Percentiles rank a stretch among this genome's conserved stretches.
phyloP scores from a whole-genome alignment of 345 rosid genomes.

The Salix purpurea region DNA sequence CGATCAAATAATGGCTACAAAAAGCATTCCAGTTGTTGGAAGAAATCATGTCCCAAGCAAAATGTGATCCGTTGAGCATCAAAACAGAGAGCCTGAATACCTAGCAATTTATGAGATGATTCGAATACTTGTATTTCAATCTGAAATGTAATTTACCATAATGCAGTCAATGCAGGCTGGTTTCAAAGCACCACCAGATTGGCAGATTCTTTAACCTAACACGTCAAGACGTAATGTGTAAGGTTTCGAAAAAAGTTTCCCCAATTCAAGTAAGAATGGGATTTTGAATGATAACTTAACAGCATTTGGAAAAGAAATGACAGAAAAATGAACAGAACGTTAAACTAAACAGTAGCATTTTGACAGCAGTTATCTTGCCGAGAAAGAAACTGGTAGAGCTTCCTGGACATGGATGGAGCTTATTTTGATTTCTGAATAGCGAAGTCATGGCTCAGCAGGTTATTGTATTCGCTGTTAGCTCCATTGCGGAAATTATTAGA shows the following conservation, averaged over 20 bases:
- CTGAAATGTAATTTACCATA: background rate
- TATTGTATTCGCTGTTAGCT: background rate
- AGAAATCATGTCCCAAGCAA: background rate
- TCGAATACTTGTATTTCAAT: background rate
- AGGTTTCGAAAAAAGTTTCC: background rate
- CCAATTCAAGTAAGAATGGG: background rate
- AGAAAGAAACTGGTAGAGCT: background rate
- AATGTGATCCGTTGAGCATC: background rate
- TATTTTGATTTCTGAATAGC: background rate
- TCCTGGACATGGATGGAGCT: conserved; percentile 1
- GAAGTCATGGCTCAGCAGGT: background rate
- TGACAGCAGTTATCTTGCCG: background rate
- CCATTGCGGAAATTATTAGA: background rate
- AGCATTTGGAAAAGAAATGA: background rate
- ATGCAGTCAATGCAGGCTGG: background rate
- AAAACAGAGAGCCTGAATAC: background rate
- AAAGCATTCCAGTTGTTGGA: background rate
- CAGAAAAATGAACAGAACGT: background rate
- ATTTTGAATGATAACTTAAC: too few species aligned
- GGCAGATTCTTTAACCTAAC: background rate
- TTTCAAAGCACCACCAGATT: background rate
- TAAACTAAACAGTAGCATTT: background rate
- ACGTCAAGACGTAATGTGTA: background rate
- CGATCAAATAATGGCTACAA: background rate
- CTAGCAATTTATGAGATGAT: background rate